A percentile compares a stretch with the other conserved stretches of the same genome.
Conservation (phyloP, 2,329 filamentous ascomycete species). For the Coniochaeta hoffmannii region DNA sequence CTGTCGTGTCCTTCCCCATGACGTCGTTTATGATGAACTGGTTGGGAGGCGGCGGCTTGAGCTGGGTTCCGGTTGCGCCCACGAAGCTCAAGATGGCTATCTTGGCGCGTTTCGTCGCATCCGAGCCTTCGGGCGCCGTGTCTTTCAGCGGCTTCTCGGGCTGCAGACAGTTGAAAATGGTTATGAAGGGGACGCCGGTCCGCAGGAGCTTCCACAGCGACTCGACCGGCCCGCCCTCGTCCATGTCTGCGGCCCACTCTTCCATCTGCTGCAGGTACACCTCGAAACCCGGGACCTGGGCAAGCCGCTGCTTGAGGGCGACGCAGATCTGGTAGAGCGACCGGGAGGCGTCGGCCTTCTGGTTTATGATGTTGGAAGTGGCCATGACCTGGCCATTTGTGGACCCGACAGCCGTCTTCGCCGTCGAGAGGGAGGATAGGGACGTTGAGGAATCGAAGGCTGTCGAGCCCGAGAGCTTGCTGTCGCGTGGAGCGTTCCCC, state of each 20-base stretch:
- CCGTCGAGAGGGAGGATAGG: conserved; percentile 38
- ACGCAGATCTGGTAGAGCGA: conserved; percentile 96
- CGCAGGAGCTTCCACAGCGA: conserved; percentile 84
- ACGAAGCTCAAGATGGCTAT: conserved; percentile 89
- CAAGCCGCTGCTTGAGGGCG: conserved; percentile 71
- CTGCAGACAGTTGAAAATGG: conserved; percentile 80
- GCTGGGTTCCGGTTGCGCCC: conserved; percentile 75
- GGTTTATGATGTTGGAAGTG: conserved; percentile 93
- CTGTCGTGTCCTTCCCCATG: conserved; percentile 89
- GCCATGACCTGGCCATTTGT: conserved; percentile 61
- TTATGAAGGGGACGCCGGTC: conserved; percentile 74
- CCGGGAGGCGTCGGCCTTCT: conserved; percentile 82
- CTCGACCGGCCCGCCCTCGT: conserved; percentile 72
- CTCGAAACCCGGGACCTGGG: conserved; percentile 78
- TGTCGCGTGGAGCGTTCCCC: conserved; percentile 45
- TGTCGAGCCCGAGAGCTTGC: conserved; percentile 56
- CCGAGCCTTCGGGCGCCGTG: conserved; percentile 52
- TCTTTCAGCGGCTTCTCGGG: conserved; percentile 57
- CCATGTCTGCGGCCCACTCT: conserved; percentile 52
- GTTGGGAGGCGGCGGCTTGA: conserved; percentile 71
- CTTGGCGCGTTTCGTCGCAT: conserved; percentile 72
- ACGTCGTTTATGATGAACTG: conserved; percentile 76
- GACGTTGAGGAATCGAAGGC: conserved; percentile 46
- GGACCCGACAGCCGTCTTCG: conserved; percentile 30
- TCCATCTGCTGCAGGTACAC: conserved; percentile 65